Base-by-base conservation (phyloP, 1,284 basidiomycete genomes). In the Apiotrichum sp. region DNA sequence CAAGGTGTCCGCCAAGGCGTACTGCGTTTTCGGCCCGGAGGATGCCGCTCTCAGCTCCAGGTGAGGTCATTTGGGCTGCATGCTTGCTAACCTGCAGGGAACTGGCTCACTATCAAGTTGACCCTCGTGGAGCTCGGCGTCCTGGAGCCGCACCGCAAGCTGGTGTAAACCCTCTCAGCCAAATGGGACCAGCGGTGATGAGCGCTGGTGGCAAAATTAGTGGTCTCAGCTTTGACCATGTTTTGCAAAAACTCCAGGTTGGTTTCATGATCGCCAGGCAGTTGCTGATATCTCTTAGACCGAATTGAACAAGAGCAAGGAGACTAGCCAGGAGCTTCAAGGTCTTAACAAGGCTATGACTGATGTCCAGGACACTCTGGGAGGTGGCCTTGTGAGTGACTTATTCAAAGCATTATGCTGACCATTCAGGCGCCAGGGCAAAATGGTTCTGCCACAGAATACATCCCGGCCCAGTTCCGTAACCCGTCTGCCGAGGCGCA, bases 1-100 rank as follows among this genome's bases (percentile, higher is more conserved):
- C 80, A 98, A 98, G 74, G 96, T 98, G 41, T 90, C 95, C 9
- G 92, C 93, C 11, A 89, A 90, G 44, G 91, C 93, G 36, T 84
- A 92, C 58, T 89, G 93, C 64, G 85, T 96, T 8, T 85, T 95
- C 67, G 85, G 81, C 0, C 86, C 90, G 41, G 89, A 93, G 57
- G 95, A 98, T 69, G 86, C 84, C 1, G 65, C 69, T 4, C 36
- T 65, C 5, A 74, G 71, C 54, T 70, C 72, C 11, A 64, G 75
- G 74, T 75, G 35, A 59, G 71, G 22, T 13, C 36, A 7, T 40
- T 48, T 60, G 6, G 9, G 3, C 14, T 38, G 13, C 1, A 14
- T 41, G 40, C 3, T 6, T 6, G 14, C 48, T 57, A 14, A 59
- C 53, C 36, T 42, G n/a, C 44, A 77, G 74, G 32, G 76, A 77